Percentiles rank a stretch among this genome's conserved stretches.
These are phyloP conservation scores for Venustampulla echinocandica DNA, from an alignment of 495 filamentous ascomycete species.

Conservation along the genomic window DNA sequence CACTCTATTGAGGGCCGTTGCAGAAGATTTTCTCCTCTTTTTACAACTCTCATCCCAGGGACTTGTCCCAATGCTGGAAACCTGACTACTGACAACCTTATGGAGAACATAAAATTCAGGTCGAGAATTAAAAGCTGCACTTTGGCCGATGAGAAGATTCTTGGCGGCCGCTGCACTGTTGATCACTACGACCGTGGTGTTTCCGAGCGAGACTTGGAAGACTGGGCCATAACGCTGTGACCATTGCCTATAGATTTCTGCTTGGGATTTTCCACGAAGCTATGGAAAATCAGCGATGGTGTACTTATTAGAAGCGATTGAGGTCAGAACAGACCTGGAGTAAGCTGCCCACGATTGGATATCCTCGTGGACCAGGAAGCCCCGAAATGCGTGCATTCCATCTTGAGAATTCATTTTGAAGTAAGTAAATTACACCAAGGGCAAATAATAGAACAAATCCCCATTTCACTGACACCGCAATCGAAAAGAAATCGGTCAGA, in stretches of 20 bases:
- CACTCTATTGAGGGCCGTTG: conserved; percentile 50
- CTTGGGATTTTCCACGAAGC: conserved; percentile 19
- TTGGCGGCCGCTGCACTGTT: conserved; percentile 48
- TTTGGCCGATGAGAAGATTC: conserved; percentile 43
- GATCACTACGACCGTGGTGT: conserved; percentile 48
- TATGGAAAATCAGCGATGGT: not conserved
- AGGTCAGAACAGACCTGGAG: conserved; percentile 47
- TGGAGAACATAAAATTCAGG: conserved; percentile 58
- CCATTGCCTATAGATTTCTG: conserved; percentile 50
- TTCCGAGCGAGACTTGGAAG: conserved; percentile 55
- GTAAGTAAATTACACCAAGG: conserved; percentile 29
- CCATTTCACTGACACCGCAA: not conserved
- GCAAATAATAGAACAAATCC: not conserved
- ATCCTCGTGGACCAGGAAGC: conserved; percentile 45
- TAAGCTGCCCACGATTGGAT: conserved; percentile 53
- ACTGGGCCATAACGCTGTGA: conserved; percentile 46
- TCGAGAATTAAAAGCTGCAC: conserved; percentile 45
- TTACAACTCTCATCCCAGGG: conserved; percentile 53
- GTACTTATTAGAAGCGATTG: conserved; percentile 26
- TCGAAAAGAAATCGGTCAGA: not conserved
- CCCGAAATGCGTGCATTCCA: conserved; percentile 37
- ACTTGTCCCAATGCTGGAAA: conserved; percentile 54
- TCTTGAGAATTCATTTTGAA: conserved; percentile 44
- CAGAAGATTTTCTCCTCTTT: conserved; percentile 50
- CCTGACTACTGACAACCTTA: conserved; percentile 47